Evolutionary conservation across 441 rosid species (phyloP), one percentile per base, ranked within the genome.

Genomic region (Brassica balearica): DNA sequence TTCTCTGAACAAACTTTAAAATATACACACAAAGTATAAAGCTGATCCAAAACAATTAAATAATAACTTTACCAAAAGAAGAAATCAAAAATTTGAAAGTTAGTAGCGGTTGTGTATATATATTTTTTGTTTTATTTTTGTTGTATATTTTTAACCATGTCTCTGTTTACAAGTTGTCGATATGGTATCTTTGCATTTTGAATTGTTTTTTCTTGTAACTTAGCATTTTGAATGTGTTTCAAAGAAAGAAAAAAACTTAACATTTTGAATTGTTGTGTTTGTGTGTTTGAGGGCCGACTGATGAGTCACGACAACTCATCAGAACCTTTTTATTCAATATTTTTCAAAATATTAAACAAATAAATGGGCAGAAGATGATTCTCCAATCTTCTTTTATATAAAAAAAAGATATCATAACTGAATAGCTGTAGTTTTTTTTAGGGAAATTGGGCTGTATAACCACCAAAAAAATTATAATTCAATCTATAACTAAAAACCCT

Each of bases 231-330:
- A 63, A 53, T 15, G 19, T 19, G 19, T 19, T 19, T 19, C 19
- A 19, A 19, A 19, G 1, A 17, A 17, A 17, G 19, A 19, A 19
- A 19, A 19, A 19, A 25, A 25, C 27, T 25, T 25, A 25, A 0
- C 27, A 25, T 25, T 25, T 25, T 51, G 58, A 63, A 53, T 15
- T 15, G 68, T 55, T 69, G 72, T 7, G 41, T 62, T 55, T 69
- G 72, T 12, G 41, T 62, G 27, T 25, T 63, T 20, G 41, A 70
- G 38, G 76, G 80, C 46, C 83, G 76, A 59, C 76, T 65, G 76
- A 75, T 80, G 76, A 75, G 73, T 80, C 73, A 80, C 51, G 73
- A 80, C 83, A 80, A 74, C 80, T 75, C 82, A 80, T 59, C n/a
- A 2, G 66, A 70, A 56, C 19, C 41, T 38, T 55, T 55, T 56